Conservation (phyloP, 495 filamentous ascomycete genomes). For the Penicillium argentinense region DNA sequence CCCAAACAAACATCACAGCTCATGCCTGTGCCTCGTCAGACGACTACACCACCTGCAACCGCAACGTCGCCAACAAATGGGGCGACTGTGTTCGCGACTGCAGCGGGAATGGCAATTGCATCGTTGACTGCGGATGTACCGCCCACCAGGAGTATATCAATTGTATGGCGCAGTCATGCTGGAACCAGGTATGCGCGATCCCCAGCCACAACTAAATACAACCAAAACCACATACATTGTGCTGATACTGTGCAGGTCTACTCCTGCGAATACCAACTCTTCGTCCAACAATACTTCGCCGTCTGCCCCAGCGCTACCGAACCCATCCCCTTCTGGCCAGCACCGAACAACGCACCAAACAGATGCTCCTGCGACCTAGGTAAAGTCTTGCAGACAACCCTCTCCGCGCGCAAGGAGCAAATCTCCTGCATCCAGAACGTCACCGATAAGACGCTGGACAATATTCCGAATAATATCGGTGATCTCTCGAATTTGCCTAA, state of each 20-base stretch:
- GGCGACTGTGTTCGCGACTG: constrained; percentile 21
- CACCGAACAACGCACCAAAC: constrained; percentile 29
- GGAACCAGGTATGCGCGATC: constrained; percentile 25
- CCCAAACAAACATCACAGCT: constrained; percentile 29
- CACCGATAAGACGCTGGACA: constrained; percentile 13
- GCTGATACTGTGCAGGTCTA: constrained; percentile 24
- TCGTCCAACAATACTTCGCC: constrained; percentile 32
- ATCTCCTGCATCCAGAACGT: constrained; percentile 23
- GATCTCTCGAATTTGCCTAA: constrained; percentile 16
- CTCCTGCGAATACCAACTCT: constrained; percentile 37
- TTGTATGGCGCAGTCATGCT: constrained; percentile 32
- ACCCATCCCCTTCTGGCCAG: constrained; percentile 35
- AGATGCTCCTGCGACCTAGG: constrained; percentile 35
- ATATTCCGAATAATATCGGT: constrained; percentile 4
- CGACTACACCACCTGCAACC: constrained; percentile 21
- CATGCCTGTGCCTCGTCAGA: constrained; percentile 18
- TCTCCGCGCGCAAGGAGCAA: constrained; percentile 23
- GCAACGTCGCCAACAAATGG: constrained; percentile 24
- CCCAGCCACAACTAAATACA: neutral
- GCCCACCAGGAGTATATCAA: constrained; percentile 33
- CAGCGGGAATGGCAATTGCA: constrained; percentile 24
- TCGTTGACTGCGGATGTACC: constrained; percentile 27
- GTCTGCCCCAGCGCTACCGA: constrained; percentile 28
- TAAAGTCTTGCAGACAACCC: constrained; percentile 24
- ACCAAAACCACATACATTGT: neutral